These are phyloP conservation scores for Thraustochytrium sp. DNA, from an alignment of 352 stramenopile species.

Conservation along the genomic window DNA sequence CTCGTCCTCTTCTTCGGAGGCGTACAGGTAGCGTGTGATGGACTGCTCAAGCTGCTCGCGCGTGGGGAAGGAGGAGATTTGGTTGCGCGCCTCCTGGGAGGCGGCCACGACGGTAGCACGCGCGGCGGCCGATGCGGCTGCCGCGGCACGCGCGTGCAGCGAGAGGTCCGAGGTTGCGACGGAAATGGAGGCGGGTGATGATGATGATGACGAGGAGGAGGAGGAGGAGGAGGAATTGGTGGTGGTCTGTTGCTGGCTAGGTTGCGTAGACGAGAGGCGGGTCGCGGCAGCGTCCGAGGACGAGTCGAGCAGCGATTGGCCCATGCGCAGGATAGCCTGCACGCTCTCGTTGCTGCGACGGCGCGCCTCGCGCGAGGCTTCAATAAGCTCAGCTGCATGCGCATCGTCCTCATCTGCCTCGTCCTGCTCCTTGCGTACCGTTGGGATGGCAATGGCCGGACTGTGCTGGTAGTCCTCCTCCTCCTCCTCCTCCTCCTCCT, in stretches of 20 bases:
- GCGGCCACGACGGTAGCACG: background rate
- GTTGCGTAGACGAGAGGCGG: too few relatives aligned
- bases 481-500: too few relatives aligned
- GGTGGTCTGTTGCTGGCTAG: too few relatives aligned
- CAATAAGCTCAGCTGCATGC: background rate
- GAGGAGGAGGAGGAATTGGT: background rate
- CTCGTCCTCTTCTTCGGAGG: background rate
- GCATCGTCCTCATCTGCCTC: background rate
- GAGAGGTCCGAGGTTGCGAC: background rate
- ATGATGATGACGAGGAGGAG: background rate
- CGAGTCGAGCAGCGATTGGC: background rate
- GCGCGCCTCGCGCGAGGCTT: background rate
- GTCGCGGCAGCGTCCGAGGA: too few relatives aligned
- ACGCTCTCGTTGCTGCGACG: background rate
- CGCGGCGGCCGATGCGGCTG: background rate
- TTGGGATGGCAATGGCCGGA: too few relatives aligned
- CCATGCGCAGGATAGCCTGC: background rate
- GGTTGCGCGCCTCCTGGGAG: background rate
- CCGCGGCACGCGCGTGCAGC: background rate
- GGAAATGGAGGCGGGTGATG: too few relatives aligned
- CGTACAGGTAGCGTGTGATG: background rate
- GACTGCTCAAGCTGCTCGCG: conserved; percentile 13
- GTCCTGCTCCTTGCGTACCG: background rate
- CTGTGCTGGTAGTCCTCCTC: too few relatives aligned
- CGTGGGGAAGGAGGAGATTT: background rate